phyloP scores from a whole-genome alignment of 108 stramenopile species.

The Skeletonema costatum region DNA sequence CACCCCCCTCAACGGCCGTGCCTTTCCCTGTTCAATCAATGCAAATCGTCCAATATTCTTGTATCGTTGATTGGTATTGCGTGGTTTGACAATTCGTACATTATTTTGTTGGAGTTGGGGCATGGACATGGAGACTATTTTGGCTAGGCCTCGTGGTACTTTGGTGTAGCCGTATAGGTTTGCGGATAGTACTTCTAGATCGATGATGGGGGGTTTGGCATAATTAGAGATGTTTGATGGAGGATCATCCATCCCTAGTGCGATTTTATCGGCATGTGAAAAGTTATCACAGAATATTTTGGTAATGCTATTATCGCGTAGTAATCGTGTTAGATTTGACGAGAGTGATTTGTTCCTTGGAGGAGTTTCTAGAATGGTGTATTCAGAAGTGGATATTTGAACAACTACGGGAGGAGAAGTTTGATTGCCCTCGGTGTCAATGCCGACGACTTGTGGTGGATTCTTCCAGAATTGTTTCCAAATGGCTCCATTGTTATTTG shows the following conservation, averaged over 20 bases:
- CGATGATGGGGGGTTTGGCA: conserved; percentile 21
- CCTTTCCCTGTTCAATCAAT: conserved; percentile 50
- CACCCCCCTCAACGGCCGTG: conserved; percentile 19
- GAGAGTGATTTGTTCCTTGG: conserved; percentile 19
- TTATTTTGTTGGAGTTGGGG: conserved; percentile 31
- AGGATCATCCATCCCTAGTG: conserved; percentile 14
- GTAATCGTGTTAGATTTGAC: conserved; percentile 18
- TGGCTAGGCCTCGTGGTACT: conserved; percentile 26
- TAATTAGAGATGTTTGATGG: not conserved
- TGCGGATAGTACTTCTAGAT: conserved; percentile 29
- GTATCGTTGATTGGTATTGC: conserved; percentile 5
- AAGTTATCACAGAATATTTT: conserved; percentile 55
- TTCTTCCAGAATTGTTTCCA: conserved; percentile 45
- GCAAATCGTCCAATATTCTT: conserved; percentile 40
- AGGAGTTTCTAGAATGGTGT: conserved; percentile 42
- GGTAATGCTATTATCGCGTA: conserved; percentile 31
- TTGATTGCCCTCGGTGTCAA: conserved; percentile 48
- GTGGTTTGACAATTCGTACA: conserved; percentile 38
- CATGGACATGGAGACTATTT: conserved; percentile 26
- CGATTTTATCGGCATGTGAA: conserved; percentile 36
- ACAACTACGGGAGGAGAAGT: conserved; percentile 45
- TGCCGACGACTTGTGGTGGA: conserved; percentile 21
- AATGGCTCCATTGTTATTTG: not conserved
- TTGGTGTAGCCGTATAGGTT: conserved; percentile 16
- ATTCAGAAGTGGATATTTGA: conserved; percentile 35